These are phyloP conservation scores for Eucalyptus cloeziana DNA, from an alignment of 345 rosid genomes.

Conservation along the genomic window DNA sequence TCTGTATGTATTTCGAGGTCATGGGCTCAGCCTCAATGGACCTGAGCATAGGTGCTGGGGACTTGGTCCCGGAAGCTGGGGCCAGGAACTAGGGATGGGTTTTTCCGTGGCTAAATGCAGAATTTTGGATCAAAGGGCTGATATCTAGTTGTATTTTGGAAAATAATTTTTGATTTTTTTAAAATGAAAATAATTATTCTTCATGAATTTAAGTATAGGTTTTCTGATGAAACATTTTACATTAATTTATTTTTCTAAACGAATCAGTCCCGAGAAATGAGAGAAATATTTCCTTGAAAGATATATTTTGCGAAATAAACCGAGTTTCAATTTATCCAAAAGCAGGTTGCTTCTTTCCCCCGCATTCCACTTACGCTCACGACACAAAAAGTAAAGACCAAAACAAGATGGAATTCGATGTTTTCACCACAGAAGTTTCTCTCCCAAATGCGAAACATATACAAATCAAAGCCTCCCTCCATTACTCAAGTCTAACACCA, in stretches of 20 bases:
- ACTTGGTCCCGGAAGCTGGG: background rate
- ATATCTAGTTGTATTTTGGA: too few relatives aligned
- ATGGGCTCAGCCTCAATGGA: background rate
- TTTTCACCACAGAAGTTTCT: background rate
- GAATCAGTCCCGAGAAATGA: background rate
- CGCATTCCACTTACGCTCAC: background rate
- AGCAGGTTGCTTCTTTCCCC: background rate
- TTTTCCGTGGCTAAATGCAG: background rate
- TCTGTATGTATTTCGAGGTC: background rate
- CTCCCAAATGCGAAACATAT: background rate
- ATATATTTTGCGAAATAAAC: background rate
- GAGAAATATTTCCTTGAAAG: background rate
- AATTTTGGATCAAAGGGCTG: too few relatives aligned
- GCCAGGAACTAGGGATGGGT: background rate
- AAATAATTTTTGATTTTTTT: too few relatives aligned
- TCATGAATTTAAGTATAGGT: background rate
- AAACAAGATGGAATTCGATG: background rate
- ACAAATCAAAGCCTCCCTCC: background rate
- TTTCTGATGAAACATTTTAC: background rate
- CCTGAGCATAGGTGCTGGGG: rapidly evolving
- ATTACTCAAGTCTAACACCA: background rate
- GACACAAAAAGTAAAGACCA: background rate
- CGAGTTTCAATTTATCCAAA: background rate
- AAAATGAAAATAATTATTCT: too few relatives aligned
- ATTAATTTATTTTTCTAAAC: too few relatives aligned